Percentiles rank a stretch among this genome's conserved stretches.
phyloP scores from a whole-genome alignment of 345 rosid genomes.

The Corchorus capsularis region DNA sequence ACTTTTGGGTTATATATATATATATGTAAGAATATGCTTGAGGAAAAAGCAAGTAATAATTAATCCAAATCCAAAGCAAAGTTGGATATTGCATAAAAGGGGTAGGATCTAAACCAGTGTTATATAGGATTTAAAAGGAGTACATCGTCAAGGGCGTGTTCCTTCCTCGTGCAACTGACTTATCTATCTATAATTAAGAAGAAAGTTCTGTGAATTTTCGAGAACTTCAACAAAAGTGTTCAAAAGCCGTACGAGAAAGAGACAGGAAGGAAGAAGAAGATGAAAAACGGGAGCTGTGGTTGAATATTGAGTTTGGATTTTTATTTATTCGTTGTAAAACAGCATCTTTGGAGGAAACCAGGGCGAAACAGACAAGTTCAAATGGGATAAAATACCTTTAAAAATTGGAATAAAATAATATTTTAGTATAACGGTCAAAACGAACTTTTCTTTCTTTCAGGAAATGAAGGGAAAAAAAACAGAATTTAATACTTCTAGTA shows the following conservation, averaged over 20 bases:
- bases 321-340: not conserved
- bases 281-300: not conserved
- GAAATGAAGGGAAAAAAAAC: too few relatives aligned
- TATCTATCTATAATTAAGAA: not conserved
- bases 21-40: not conserved
- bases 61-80: not conserved
- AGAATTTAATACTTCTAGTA: too few relatives aligned
- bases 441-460: not conserved
- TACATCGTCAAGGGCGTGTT: slow-evolving; percentile 4
- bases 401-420: too few relatives aligned
- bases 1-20: not conserved
- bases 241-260: not conserved
- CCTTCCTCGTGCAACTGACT: not conserved
- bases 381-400: not conserved
- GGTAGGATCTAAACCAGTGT: not conserved
- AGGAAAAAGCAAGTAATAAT: not conserved
- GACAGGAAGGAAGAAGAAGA: not conserved
- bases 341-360: slow-evolving; percentile 4
- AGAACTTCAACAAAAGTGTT: not conserved
- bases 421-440: not conserved
- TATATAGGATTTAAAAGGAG: not conserved
- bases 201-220: slow-evolving; percentile 24
- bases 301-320: not conserved
- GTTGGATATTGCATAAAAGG: not conserved
- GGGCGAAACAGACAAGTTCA: slow-evolving; percentile 18